These are phyloP conservation scores for Verruconis gallopava DNA, from an alignment of 2,329 filamentous ascomycete genomes.

Conservation along the genomic window DNA sequence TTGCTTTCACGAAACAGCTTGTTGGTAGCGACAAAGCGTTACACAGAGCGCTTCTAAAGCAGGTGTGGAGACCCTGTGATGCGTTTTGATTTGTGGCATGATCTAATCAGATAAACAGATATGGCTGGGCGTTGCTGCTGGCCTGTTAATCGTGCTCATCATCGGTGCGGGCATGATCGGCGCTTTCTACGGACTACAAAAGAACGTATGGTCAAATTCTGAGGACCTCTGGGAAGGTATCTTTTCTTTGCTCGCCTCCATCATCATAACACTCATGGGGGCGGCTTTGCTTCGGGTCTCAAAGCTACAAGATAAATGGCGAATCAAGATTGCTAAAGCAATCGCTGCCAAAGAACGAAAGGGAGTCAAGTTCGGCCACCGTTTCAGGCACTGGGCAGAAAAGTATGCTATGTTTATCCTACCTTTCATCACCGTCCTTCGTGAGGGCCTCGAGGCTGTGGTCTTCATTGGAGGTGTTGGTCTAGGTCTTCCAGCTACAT, in stretches of 20 bases:
- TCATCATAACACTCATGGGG: slow-evolving; percentile 75
- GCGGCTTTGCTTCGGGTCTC: slow-evolving; percentile 67
- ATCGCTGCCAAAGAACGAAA: slow-evolving; percentile 42
- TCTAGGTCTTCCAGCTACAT: slow-evolving; percentile 57
- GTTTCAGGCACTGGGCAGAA: slow-evolving; percentile 52
- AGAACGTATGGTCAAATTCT: slow-evolving; percentile 50
- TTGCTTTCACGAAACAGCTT: slow-evolving; percentile 75
- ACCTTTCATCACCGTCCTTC: slow-evolving; percentile 77
- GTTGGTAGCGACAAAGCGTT: slow-evolving; percentile 49
- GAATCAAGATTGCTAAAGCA: slow-evolving; percentile 62
- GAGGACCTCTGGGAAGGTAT: slow-evolving; percentile 74
- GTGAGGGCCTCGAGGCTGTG: slow-evolving; percentile 47
- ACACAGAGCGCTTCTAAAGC: slow-evolving; percentile 55
- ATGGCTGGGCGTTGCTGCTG: slow-evolving; percentile 53
- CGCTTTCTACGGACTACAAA: slow-evolving; percentile 58
- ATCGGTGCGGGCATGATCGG: slow-evolving; percentile 56
- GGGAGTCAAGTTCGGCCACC: slow-evolving; percentile 24
- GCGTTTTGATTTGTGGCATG: no score
- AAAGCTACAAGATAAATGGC: slow-evolving; percentile 80
- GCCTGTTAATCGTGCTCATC: slow-evolving; percentile 50
- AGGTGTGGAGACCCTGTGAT: slow-evolving; percentile 41
- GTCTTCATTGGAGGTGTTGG: slow-evolving; percentile 79
- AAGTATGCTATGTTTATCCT: slow-evolving; percentile 79
- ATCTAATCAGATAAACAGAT: slow-evolving; percentile 37
- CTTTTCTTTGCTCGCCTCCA: slow-evolving; percentile 58